Base-by-base conservation (phyloP, 169 alveolate genomes). In the Plasmodium yoelii region DNA sequence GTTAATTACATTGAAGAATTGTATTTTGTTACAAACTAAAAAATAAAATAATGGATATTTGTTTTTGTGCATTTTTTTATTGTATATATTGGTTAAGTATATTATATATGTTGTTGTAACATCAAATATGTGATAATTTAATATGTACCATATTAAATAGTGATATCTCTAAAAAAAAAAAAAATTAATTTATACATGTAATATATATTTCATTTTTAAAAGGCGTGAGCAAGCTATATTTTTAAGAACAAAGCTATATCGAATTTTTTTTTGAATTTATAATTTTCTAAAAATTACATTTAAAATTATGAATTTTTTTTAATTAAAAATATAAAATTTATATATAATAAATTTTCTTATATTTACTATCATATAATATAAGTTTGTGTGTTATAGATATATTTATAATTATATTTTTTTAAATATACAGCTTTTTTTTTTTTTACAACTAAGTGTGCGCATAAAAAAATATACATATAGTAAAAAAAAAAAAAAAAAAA, bases 361-460 rank as follows among this genome's bases (percentile, higher is more conserved):
- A 42, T 68, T 26, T 4, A 55, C 51, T 34, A 39, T 55, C n/a
- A 24, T 68, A 42, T 22, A 42, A 39, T 44, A n/a, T 46, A 19
- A 42, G 9, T 39, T 51, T 51, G 59, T 51, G 59, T 51, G 77
- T 46, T 68, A 68, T 26, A 57, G 67, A 34, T 70, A 70, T 70
- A 22, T 70, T n/a, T 46, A 70, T 70, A 51, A 24, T 70, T 70
- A 46, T 47, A 18, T 69, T 69, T 69, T 69, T 69, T 68, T 70
- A 13, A 18, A 10, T 69, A 69, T 15, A 69, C 39, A 69, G 80
- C 80, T 70, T 70, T 70, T 70, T 69, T 69, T 69, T 69, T 46
- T 22, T 24, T 68, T 68, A 8, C 61, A 26, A 64, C 59, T 6
- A 15, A 51, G 59, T 51, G 59, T 51, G 59, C 59, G 19, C n/a